A percentile compares a stretch with the other conserved stretches of the same genome.
phyloP scores from a whole-genome alignment of 2,329 filamentous ascomycete genomes.

The Penicillium decumbens region DNA sequence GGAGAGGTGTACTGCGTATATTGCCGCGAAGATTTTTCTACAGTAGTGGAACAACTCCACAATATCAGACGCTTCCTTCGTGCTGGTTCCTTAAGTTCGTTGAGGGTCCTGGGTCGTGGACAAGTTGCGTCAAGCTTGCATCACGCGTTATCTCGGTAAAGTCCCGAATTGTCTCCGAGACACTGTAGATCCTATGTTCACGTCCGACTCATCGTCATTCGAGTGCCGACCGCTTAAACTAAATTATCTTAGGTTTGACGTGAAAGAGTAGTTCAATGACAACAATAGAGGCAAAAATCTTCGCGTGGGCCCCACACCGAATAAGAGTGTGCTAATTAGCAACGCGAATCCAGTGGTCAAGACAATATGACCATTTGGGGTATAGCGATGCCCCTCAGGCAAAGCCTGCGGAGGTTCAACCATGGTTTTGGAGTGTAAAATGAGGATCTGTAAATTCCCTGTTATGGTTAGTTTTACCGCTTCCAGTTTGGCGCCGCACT shows the following conservation, averaged over 20 bases:
- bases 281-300: constrained; percentile 8
- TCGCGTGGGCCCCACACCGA: constrained; percentile 14
- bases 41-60: constrained; percentile 19
- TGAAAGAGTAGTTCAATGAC: neutral
- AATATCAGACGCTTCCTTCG: constrained; percentile 12
- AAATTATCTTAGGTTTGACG: neutral
- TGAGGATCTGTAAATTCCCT: too few relatives aligned
- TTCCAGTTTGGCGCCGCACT: too few relatives aligned
- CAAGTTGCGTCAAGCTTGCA: constrained; percentile 19
- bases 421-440: constrained; percentile 21
- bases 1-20: constrained; percentile 12
- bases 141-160: neutral
- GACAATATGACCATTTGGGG: constrained; percentile 25
- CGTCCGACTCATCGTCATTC: neutral
- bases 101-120: constrained; percentile 20
- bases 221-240: neutral
- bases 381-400: constrained; percentile 9
- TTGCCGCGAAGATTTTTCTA: constrained; percentile 17
- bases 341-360: constrained; percentile 20
- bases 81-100: constrained; percentile 18
- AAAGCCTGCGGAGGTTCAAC: constrained; percentile 30
- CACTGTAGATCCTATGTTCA: neutral
- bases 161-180: neutral
- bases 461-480: too few relatives aligned
- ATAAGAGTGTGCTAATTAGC: constrained; percentile 19